Percentiles rank a stretch among this genome's conserved stretches.
Conservation (phyloP, 2,329 filamentous ascomycete species). For the Didymosphaeria variabile region DNA sequence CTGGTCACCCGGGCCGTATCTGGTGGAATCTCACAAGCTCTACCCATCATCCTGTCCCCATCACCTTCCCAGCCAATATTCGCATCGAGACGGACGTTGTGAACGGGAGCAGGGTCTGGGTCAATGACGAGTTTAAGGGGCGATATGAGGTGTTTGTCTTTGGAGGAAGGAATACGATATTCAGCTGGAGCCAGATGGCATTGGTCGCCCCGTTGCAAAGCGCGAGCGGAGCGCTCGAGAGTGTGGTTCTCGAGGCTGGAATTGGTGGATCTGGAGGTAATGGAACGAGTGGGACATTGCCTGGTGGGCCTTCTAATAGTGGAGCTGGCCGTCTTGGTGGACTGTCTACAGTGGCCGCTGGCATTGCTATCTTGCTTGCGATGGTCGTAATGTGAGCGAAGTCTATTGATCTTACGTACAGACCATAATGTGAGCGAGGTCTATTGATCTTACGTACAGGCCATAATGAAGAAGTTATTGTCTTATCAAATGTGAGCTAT, state of each 20-base stretch:
- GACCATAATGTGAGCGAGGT: slow-evolving; percentile 2
- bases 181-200: slow-evolving; percentile 67
- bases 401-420: neutral
- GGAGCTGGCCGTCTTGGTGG: neutral
- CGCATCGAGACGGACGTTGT: slow-evolving; percentile 57
- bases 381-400: slow-evolving; percentile 4
- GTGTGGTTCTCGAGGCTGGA: slow-evolving; percentile 24
- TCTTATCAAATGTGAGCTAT: slow-evolving; percentile 2
- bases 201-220: slow-evolving; percentile 61
- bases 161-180: slow-evolving; percentile 60
- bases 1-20: slow-evolving; percentile 60
- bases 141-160: slow-evolving; percentile 65
- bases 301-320: slow-evolving; percentile 11
- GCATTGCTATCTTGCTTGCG: slow-evolving; percentile 5
- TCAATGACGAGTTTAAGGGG: slow-evolving; percentile 57
- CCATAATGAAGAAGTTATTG: neutral
- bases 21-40: slow-evolving; percentile 61
- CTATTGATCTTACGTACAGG: neutral
- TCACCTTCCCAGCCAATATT: slow-evolving; percentile 48
- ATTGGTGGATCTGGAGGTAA: slow-evolving; percentile 22
- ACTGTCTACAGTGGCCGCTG: slow-evolving; percentile 4
- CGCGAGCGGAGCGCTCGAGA: slow-evolving; percentile 41
- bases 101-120: slow-evolving; percentile 61
- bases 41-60: slow-evolving; percentile 52
- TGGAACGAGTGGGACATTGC: slow-evolving; percentile 4